Base-by-base conservation (phyloP, 2,329 filamentous ascomycete genomes). In the Myriosclerotinia curreyana region DNA sequence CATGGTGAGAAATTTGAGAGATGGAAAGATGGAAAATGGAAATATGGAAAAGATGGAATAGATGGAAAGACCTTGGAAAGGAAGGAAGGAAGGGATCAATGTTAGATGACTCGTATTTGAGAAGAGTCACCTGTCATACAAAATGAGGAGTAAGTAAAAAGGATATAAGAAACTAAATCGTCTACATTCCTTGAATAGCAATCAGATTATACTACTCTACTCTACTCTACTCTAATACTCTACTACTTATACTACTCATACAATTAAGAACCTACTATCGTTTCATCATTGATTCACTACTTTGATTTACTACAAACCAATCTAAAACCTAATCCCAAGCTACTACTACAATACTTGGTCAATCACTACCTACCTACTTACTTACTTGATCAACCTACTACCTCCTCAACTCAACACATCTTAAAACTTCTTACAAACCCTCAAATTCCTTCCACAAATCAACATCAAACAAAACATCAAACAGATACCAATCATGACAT, bases 401-500 rank as follows among this genome's bases (percentile, higher is more conserved):
- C 28, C 17, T 20, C 31, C 17, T 36, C 42, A 34, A 46, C 17
- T 36, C 42, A n/a, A 25, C 25, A 40, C 6, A 14, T 6, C 6
- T 40, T 42, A 15, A 12, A 42, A 11, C 8, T 7, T 5, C 36
- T 31, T 20, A 42, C 12, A 40, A 17, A 7, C 14, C 11, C 12
- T 40, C 4, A 38, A 46, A n/a, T 44, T 9, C 7, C 5, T 48
- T 5, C 8, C 31, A 8, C 28, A 36, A 48, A 22, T 3, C 8
- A 56, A 44, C 5, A 46, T 31, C 54, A 46, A 44, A n/a, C 17
- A 40, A n/a, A 34, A 44, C 20, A 34, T 15, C 51, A 51, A 62
- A 20, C 46, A 60, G 6, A 52, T 55, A 6, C 52, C 53, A 62
- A 68, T 65, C 69, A 62, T 61, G 58, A 59, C 65, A 51, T 51